A percentile compares a stretch with the other conserved stretches of the same genome.
These are phyloP conservation scores for Lasiosphaeris hirsuta DNA, from an alignment of 495 filamentous ascomycete genomes.

Conservation along the genomic window DNA sequence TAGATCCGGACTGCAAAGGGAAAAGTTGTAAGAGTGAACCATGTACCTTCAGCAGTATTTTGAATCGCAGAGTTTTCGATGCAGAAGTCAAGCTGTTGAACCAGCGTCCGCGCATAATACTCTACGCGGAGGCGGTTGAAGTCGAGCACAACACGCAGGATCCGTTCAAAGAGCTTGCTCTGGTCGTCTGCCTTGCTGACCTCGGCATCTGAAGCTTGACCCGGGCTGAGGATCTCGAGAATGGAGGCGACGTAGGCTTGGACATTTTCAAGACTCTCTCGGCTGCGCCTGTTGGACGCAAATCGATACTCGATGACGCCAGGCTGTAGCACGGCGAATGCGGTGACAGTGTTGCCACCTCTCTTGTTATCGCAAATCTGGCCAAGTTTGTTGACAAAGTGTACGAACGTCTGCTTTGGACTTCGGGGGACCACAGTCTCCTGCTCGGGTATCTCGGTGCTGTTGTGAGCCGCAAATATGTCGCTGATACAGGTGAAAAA, in stretches of 20 bases:
- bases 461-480: neutral
- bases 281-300: conserved; percentile 18
- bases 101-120: neutral
- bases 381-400: conserved; percentile 28
- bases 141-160: neutral
- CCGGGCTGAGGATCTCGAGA: conserved; percentile 7
- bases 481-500: conserved; percentile 13
- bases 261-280: neutral
- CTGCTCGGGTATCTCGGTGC: conserved; percentile 12
- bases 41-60: conserved; percentile 3
- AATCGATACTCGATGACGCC: conserved; percentile 25
- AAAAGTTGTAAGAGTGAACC: too few relatives aligned
- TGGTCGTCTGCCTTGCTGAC: neutral
- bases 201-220: neutral
- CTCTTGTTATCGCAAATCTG: conserved; percentile 25
- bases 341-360: conserved; percentile 19
- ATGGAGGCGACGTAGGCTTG: conserved; percentile 4
- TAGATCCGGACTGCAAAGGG: too few relatives aligned
- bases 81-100: conserved; percentile 9
- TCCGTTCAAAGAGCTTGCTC: neutral
- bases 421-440: conserved; percentile 8
- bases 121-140: conserved; percentile 18
- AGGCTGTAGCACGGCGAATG: conserved; percentile 18
- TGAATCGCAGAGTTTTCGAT: neutral
- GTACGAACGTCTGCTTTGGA: conserved; percentile 7